Evolutionary conservation across 2,329 filamentous ascomycete genomes (phyloP).

Genomic region (Penicillium sp.): DNA sequence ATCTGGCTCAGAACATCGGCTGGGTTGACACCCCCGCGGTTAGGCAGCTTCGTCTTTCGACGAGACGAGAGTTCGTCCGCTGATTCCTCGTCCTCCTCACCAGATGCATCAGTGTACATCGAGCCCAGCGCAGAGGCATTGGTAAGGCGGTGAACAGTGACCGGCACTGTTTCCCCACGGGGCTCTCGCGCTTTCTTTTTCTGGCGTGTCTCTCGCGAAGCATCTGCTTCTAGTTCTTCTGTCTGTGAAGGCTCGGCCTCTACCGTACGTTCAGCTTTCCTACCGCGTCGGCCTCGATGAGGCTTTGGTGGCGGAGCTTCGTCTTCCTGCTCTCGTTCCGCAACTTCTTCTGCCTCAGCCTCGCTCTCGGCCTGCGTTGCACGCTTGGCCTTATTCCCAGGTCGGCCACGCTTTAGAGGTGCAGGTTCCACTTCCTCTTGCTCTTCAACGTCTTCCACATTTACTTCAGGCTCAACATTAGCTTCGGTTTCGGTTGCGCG

Average conservation of each 20-base stretch:
- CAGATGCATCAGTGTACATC: slow-evolving; percentile 21
- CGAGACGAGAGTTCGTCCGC: slow-evolving; percentile 32
- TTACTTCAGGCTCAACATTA: slow-evolving; percentile 6
- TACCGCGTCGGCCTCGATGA: slow-evolving; percentile 7
- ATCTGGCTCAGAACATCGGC: slow-evolving; percentile 53
- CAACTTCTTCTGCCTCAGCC: background rate
- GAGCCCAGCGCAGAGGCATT: slow-evolving; percentile 33
- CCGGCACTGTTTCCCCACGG: slow-evolving; percentile 39
- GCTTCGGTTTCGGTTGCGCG: slow-evolving; percentile 5
- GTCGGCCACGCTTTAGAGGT: slow-evolving; percentile 4
- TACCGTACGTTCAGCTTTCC: slow-evolving; percentile 2
- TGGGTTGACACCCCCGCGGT: slow-evolving; percentile 47
- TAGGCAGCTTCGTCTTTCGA: slow-evolving; percentile 39
- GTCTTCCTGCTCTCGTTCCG: slow-evolving; percentile 2
- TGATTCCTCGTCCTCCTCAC: slow-evolving; percentile 28
- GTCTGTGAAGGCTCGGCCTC: slow-evolving; percentile 1
- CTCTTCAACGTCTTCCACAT: background rate
- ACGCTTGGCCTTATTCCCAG: slow-evolving; percentile 4
- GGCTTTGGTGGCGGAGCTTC: slow-evolving; percentile 8
- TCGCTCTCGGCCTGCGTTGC: slow-evolving; percentile 1
- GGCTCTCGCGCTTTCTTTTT: slow-evolving; percentile 28
- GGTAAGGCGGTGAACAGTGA: slow-evolving; percentile 42
- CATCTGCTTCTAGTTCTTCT: slow-evolving; percentile 11
- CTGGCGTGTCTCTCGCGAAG: slow-evolving; percentile 12
- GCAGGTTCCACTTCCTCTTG: slow-evolving; percentile 8